Conservation (phyloP, 352 stramenopile species). For the Globisporangium iwayamae region DNA sequence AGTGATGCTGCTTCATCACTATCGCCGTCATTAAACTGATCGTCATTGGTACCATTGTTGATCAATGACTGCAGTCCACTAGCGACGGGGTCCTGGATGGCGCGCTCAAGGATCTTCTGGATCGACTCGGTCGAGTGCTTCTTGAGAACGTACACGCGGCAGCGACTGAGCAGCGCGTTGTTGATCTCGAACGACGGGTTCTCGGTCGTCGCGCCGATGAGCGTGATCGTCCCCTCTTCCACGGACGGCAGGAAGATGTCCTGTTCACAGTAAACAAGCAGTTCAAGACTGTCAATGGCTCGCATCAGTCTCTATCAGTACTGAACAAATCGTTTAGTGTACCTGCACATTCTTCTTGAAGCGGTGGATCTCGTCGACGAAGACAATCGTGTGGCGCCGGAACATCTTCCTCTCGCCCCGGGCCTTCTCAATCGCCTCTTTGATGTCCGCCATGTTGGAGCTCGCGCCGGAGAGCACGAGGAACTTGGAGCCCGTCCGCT, state of each 20-base stretch:
- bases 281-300: neutral
- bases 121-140: slow-evolving; percentile 68
- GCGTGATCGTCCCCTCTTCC: slow-evolving; percentile 79
- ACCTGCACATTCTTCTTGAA: slow-evolving; percentile 87
- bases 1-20: neutral
- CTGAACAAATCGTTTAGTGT: neutral
- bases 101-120: slow-evolving; percentile 58
- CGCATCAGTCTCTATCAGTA: neutral
- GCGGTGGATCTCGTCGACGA: slow-evolving; percentile 87
- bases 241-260: slow-evolving; percentile 84
- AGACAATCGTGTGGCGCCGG: slow-evolving; percentile 70
- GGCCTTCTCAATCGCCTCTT: slow-evolving; percentile 71
- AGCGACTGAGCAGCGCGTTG: slow-evolving; percentile 77
- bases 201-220: slow-evolving; percentile 88
- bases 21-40: slow-evolving; percentile 7
- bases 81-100: slow-evolving; percentile 30
- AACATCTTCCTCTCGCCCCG: slow-evolving; percentile 60
- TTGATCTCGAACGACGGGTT: slow-evolving; percentile 90
- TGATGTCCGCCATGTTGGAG: slow-evolving; percentile 67
- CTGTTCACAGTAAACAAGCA: slow-evolving; percentile 12
- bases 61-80: slow-evolving; percentile 26
- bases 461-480: slow-evolving; percentile 68
- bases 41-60: neutral
- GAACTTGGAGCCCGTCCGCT: slow-evolving; percentile 66
- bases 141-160: slow-evolving; percentile 72